phyloP scores from a whole-genome alignment of 768 basidiomycete species.

The Dioszegia crocea region DNA sequence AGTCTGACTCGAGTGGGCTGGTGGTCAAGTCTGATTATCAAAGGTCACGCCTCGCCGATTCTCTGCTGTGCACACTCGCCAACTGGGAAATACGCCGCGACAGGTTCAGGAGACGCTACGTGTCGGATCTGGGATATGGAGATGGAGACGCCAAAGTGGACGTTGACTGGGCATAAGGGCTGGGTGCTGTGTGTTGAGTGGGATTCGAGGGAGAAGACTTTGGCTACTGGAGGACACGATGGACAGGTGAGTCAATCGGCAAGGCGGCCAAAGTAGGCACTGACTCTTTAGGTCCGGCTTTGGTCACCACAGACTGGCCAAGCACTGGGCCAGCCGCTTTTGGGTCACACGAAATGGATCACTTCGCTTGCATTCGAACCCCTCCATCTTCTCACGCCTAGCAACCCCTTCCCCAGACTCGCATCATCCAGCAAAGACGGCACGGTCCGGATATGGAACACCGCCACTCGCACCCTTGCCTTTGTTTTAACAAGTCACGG shows the following conservation, averaged over 20 bases:
- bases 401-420: slow-evolving; percentile 66
- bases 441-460: slow-evolving; percentile 91
- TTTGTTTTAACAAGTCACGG: slow-evolving; percentile 90
- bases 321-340: slow-evolving; percentile 77
- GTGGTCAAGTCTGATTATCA: not conserved
- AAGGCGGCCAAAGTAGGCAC: not conserved
- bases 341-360: slow-evolving; percentile 94
- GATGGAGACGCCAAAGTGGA: slow-evolving; percentile 85
- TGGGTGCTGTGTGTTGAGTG: slow-evolving; percentile 98
- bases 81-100: slow-evolving; percentile 82
- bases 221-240: slow-evolving; percentile 93
- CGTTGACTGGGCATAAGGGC: slow-evolving; percentile 79
- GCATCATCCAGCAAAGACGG: slow-evolving; percentile 96
- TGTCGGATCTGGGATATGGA: slow-evolving; percentile 90
- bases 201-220: slow-evolving; percentile 83
- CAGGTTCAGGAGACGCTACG: slow-evolving; percentile 90
- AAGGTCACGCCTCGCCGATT: slow-evolving; percentile 88
- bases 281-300: slow-evolving; percentile 60
- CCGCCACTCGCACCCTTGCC: slow-evolving; percentile 64
- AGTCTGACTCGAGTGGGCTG: slow-evolving; percentile 18
- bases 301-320: slow-evolving; percentile 95
- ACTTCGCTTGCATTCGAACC: slow-evolving; percentile 95
- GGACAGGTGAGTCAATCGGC: slow-evolving; percentile 62
- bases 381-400: slow-evolving; percentile 66
- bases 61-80: slow-evolving; percentile 94